Evolutionary conservation across 1,284 basidiomycete species (phyloP), one percentile per base, ranked within the genome.

Genomic region (Cryptococcus maquisensis): DNA sequence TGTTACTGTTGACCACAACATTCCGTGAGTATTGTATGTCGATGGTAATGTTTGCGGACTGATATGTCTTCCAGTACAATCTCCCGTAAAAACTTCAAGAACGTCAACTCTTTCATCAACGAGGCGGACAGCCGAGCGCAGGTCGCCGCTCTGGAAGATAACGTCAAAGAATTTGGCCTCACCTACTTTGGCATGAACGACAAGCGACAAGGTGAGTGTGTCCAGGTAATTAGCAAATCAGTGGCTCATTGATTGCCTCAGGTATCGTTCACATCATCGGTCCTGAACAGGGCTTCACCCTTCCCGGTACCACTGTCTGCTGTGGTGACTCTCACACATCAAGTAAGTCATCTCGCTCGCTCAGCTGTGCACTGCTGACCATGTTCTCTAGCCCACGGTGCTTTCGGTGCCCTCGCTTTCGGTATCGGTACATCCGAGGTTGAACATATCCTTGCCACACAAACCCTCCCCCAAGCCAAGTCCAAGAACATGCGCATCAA

Each of bases 341-440:
- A 26, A 79, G 72, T 73, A 48, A 62, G 70, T 65, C 5, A 24
- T 7, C 28, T 21, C 4, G 37, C 36, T 15, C 28, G 15, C 13
- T 13, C 13, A 21, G 9, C 18, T 44, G 23, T 20, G 20, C n/a
- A n/a, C 36, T 24, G 5, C 20, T 51, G n/a, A 48, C 55, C 38
- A 55, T 8, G 8, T 4, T 40, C 37, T 21, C 9, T 61, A 90
- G 89, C 93, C 13, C 93, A 97, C 72, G 93, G 94, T 48, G 94
- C 93, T 1, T 97, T 97, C 69, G 93, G 93, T 46, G 93, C 94
- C 48, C 83, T 96, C 60, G 93, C 93, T 0, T 97, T 97, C 69
- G 93, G 94, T 65, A 96, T 97, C 69, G 93, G 93, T 42, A 96
- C 93, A 5, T 94, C 92, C 49, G 93, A 97, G 75, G 93, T 97